Percentiles rank a stretch among this genome's conserved stretches.
Conservation (phyloP, 371 early-diverging fungal genomes). For the Quaeritorhiza haematococci region DNA sequence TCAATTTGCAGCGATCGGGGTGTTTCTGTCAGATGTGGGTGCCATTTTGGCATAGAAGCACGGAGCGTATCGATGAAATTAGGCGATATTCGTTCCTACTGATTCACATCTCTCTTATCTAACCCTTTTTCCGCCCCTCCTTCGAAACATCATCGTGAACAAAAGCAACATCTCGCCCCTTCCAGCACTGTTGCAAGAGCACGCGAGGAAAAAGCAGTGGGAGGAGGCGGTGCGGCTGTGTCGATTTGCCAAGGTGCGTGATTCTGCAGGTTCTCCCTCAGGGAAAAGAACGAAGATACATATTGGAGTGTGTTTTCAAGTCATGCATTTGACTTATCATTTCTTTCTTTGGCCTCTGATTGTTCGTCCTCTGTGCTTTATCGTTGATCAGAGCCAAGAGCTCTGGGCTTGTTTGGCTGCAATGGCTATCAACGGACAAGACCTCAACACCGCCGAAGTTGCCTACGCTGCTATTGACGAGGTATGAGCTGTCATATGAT, state of each 20-base stretch:
- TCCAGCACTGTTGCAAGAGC: slow-evolving; percentile 45
- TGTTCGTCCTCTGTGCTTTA: neutral
- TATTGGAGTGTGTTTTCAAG: too few relatives aligned
- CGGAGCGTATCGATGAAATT: too few relatives aligned
- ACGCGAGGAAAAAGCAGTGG: slow-evolving; percentile 46
- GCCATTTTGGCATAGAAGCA: too few relatives aligned
- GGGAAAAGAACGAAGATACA: neutral
- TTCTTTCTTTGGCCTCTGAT: neutral
- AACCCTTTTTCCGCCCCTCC: too few relatives aligned
- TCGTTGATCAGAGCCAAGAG: slow-evolving; percentile 26
- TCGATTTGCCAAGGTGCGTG: slow-evolving; percentile 40
- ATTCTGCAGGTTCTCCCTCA: neutral
- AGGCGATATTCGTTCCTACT: too few relatives aligned
- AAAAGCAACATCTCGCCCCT: slow-evolving; percentile 43
- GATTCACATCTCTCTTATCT: too few relatives aligned
- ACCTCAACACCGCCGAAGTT: slow-evolving; percentile 53
- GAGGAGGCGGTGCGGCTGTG: slow-evolving; percentile 49
- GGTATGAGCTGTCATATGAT: slow-evolving; percentile 19
- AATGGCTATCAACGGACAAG: slow-evolving; percentile 43
- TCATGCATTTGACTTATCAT: neutral
- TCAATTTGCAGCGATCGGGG: slow-evolving; percentile 1
- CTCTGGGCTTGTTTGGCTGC: slow-evolving; percentile 54
- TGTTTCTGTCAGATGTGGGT: too few relatives aligned
- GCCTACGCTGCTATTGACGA: slow-evolving; percentile 55
- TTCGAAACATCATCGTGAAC: too few relatives aligned